Evolutionary conservation across 2,329 filamentous ascomycete genomes (phyloP), one percentile per base, ranked within the genome.

Genomic region (Trichoderma arundinaceum): DNA sequence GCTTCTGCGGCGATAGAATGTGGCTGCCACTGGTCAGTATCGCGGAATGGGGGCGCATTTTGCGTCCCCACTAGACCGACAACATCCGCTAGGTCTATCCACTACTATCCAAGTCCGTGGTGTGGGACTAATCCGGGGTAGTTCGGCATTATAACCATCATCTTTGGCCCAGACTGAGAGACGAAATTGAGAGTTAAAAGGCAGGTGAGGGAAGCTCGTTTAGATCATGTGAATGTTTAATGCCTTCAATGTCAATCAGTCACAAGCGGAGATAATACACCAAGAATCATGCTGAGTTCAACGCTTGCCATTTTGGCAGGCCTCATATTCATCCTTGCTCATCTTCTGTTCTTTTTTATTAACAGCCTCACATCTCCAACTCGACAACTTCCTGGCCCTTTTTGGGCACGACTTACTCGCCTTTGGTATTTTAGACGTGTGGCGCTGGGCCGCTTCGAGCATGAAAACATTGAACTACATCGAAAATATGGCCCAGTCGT

Each of bases 341-440:
- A 17, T 35, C 15, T 51, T 32, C 19, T 61, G 2, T 13, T 51
- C 3, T 19, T 32, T 7, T 4, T 61, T 19, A 8, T 19, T 8
- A 51, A 22, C 3, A 51, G 44, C 35, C 38, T 61, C 7, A 41
- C 44, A n/a, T 61, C 58, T 4, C 19, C 58, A 41, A 61, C 58
- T 12, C 58, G 58, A n/a, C 22, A 51, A 39, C 10, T 61, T 32
- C 82, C 82, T 0, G 82, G 82, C 0, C 82, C 82, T 0, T 77
- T 81, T 49, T 72, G 75, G 43, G 75, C 82, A 10, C 74, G 81
- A 7, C 79, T 83, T 65, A 80, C 79, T 3, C 73, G 77, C 1
- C 69, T 80, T 1, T 84, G 81, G 79, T 81, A 81, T 56, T 73
- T 83, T 13, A 68, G 68, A 2, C 74, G 74, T 3, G 73, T 82